These are phyloP conservation scores for Glonium stellatum DNA, from an alignment of 495 filamentous ascomycete species.

Conservation along the genomic window DNA sequence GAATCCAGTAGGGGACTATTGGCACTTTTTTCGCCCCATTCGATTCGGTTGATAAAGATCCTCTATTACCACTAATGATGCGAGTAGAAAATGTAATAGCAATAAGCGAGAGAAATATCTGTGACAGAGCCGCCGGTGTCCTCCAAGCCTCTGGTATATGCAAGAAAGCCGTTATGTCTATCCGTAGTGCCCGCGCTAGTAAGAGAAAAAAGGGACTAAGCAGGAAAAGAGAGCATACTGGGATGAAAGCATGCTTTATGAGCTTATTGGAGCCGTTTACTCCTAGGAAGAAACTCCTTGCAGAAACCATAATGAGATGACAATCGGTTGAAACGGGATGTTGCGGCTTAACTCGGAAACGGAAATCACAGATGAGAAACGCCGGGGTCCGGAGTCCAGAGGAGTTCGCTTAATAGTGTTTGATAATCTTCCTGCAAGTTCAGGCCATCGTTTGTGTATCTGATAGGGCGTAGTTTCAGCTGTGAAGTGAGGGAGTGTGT, in stretches of 20 bases:
- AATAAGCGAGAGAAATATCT: slow-evolving; percentile 17
- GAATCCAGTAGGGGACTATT: slow-evolving; percentile 53
- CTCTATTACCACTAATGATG: slow-evolving; percentile 14
- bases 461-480: background rate
- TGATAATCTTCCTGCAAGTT: background rate
- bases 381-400: background rate
- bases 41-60: background rate
- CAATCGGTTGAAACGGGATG: too few species aligned
- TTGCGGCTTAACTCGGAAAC: background rate
- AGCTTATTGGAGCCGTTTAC: slow-evolving; percentile 17
- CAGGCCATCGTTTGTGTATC: background rate
- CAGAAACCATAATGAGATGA: slow-evolving; percentile 12
- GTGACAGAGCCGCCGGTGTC: slow-evolving; percentile 9
- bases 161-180: background rate
- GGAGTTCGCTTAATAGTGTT: background rate
- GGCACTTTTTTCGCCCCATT: slow-evolving; percentile 31
- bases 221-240: slow-evolving; percentile 18
- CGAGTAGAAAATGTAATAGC: slow-evolving; percentile 23
- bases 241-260: slow-evolving; percentile 24
- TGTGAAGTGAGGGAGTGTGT: too few species aligned
- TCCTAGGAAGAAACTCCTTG: slow-evolving; percentile 15
- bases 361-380: background rate
- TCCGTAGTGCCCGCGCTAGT: slow-evolving; percentile 1
- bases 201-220: slow-evolving; percentile 18
- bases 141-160: slow-evolving; percentile 7